Conservation (phyloP, 148 eudicot species). For the Cornus controversa region DNA sequence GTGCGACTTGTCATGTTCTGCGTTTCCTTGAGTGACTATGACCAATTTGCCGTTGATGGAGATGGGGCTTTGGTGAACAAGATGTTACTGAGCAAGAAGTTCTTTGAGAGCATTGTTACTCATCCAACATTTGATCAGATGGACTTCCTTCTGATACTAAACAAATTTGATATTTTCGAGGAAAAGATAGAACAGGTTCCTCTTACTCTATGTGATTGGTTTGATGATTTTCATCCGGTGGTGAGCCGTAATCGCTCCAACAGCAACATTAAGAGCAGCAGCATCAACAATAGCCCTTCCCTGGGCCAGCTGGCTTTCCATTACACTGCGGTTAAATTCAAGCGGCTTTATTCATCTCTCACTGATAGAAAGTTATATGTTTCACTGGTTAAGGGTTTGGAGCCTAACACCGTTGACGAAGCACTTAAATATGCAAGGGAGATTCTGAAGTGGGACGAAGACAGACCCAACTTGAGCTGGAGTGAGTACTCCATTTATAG, state of each 20-base stretch:
- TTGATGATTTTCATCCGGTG: conserved; percentile 83
- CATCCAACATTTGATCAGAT: conserved; percentile 81
- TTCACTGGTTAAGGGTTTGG: conserved; percentile 75
- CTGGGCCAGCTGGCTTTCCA: conserved; percentile 85
- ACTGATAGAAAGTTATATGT: conserved; percentile 76
- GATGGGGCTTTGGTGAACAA: conserved; percentile 64
- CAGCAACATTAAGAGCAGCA: conserved; percentile 46
- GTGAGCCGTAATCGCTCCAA: conserved; percentile 53
- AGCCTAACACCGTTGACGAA: conserved; percentile 72
- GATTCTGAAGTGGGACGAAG: conserved; percentile 93
- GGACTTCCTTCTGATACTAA: conserved; percentile 78
- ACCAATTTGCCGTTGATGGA: conserved; percentile 47
- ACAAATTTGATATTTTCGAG: conserved; percentile 79
- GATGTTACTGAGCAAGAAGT: conserved; percentile 72
- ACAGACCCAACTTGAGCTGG: conserved; percentile 60
- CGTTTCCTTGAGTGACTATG: conserved; percentile 73
- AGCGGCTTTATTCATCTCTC: conserved; percentile 69
- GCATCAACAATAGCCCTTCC: conserved; percentile 60
- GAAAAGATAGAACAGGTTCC: conserved; percentile 79
- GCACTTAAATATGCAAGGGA: conserved; percentile 82
- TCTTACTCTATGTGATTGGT: conserved; percentile 81
- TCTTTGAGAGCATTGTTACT: conserved; percentile 76
- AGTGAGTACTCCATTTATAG: conserved; percentile 73
- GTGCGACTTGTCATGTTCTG: conserved; percentile 82
- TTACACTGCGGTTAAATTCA: conserved; percentile 85